Evolutionary conservation across 2,329 filamentous ascomycete species (phyloP).

Genomic region (Chaetomium sp.): DNA sequence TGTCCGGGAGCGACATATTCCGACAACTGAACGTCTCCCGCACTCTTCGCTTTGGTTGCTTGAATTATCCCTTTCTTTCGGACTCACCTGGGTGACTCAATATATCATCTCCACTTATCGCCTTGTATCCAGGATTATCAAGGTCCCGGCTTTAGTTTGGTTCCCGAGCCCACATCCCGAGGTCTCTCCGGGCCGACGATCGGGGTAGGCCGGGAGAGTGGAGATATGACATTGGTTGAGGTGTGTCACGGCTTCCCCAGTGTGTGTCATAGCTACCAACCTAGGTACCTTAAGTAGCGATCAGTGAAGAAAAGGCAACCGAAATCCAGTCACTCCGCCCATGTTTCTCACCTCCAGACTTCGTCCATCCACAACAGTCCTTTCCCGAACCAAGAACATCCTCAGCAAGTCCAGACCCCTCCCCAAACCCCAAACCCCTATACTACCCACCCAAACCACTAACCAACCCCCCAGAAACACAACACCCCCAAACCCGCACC

Average conservation of each 20-base stretch:
- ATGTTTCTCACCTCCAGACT: neutral
- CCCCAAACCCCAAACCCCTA: neutral
- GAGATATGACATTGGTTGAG: slow-evolving; percentile 4
- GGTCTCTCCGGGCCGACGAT: slow-evolving; percentile 19
- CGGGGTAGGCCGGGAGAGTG: slow-evolving; percentile 17
- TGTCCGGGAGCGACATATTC: too few species aligned
- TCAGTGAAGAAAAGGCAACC: neutral
- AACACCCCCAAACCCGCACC: slow-evolving; percentile 35
- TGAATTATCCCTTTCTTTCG: too few species aligned
- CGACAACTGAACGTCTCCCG: too few species aligned
- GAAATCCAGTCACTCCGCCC: neutral
- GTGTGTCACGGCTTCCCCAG: neutral
- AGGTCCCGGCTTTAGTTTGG: neutral
- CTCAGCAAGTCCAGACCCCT: neutral
- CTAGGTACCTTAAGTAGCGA: neutral
- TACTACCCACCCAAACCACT: neutral
- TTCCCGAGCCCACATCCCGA: slow-evolving; percentile 22
- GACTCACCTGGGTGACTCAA: too few species aligned
- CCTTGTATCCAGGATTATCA: neutral
- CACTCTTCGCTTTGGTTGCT: too few species aligned
- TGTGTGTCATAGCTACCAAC: neutral
- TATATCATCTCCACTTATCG: too few species aligned
- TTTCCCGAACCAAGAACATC: neutral
- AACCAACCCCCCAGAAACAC: neutral
- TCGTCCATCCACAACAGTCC: neutral